phyloP scores from a whole-genome alignment of 768 basidiomycete genomes.

The Mycena olivaceomarginata region DNA sequence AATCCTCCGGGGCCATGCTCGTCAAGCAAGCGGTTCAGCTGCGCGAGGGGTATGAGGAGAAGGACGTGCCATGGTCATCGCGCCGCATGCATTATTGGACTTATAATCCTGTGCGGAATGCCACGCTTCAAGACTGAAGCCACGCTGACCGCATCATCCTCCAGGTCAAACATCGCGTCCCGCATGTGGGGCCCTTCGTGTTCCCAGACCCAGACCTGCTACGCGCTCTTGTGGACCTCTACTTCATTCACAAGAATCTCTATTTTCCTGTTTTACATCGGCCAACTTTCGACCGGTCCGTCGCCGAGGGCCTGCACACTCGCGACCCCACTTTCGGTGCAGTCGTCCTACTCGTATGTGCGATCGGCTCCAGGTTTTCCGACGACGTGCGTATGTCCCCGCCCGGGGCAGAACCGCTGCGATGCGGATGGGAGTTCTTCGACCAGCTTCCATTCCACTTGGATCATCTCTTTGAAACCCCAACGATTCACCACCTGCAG shows the following conservation, averaged over 20 bases:
- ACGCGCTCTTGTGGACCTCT: slow-evolving; percentile 72
- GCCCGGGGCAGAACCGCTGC: slow-evolving; percentile 39
- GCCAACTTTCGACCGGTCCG: slow-evolving; percentile 74
- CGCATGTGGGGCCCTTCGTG: slow-evolving; percentile 48
- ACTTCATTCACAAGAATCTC: slow-evolving; percentile 75
- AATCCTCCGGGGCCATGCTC: slow-evolving; percentile 21
- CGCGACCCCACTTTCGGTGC: slow-evolving; percentile 67
- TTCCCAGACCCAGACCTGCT: slow-evolving; percentile 76
- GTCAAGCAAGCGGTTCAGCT: slow-evolving; percentile 14
- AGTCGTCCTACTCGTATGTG: slow-evolving; percentile 77
- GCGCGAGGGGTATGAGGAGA: slow-evolving; percentile 19
- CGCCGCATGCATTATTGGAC: slow-evolving; percentile 29
- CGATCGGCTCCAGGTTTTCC: slow-evolving; percentile 57
- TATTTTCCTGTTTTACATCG: slow-evolving; percentile 83
- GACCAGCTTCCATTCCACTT: slow-evolving; percentile 8
- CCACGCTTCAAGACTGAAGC: too few species aligned
- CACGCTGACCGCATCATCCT: not conserved
- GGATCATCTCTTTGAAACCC: slow-evolving; percentile 20
- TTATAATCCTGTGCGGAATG: slow-evolving; percentile 15
- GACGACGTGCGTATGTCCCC: slow-evolving; percentile 64
- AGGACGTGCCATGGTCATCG: slow-evolving; percentile 7
- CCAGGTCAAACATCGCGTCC: slow-evolving; percentile 8
- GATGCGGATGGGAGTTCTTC: slow-evolving; percentile 35
- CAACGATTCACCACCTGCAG: slow-evolving; percentile 24
- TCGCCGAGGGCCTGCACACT: slow-evolving; percentile 70